These are phyloP conservation scores for Aureobasidium subglaciale DNA, from an alignment of 2,329 filamentous ascomycete genomes.

Conservation along the genomic window DNA sequence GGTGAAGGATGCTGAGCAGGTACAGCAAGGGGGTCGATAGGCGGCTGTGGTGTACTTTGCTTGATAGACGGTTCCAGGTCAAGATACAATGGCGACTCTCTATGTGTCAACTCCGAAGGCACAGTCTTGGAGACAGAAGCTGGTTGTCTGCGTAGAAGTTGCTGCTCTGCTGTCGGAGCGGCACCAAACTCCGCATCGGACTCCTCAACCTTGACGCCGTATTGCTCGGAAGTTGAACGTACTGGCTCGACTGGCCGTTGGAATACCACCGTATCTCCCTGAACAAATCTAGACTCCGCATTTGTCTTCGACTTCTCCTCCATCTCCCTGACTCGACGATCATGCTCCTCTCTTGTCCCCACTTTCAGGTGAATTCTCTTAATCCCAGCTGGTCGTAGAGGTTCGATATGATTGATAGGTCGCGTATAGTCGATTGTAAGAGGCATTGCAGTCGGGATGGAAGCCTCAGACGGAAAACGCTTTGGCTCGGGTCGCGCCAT, in stretches of 20 bases:
- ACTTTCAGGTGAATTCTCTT: constrained; percentile 55
- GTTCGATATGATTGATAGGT: constrained; percentile 14
- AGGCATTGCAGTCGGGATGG: constrained; percentile 1
- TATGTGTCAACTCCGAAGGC: not conserved
- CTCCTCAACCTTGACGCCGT: accelerated
- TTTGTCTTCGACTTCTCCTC: constrained; percentile 37
- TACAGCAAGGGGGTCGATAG: not conserved
- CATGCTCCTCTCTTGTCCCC: constrained; percentile 51
- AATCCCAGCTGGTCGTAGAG: not conserved
- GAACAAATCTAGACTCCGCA: not conserved
- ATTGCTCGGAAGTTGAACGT: not conserved
- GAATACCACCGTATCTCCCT: not conserved
- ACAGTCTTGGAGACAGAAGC: not conserved
- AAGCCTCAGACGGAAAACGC: not conserved
- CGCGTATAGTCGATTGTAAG: constrained; percentile 12
- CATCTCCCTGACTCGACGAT: constrained; percentile 32
- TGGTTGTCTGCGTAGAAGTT: not conserved
- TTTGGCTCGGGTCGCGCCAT: not conserved
- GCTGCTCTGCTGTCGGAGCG: not conserved
- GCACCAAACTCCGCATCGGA: not conserved
- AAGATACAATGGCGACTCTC: not conserved
- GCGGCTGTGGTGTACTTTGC: not conserved
- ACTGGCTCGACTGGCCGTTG: not conserved
- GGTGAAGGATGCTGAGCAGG: not conserved
- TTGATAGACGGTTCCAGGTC: not conserved